These are phyloP conservation scores for Spergularia marina DNA, from an alignment of 148 eudicot genomes.

Conservation along the genomic window DNA sequence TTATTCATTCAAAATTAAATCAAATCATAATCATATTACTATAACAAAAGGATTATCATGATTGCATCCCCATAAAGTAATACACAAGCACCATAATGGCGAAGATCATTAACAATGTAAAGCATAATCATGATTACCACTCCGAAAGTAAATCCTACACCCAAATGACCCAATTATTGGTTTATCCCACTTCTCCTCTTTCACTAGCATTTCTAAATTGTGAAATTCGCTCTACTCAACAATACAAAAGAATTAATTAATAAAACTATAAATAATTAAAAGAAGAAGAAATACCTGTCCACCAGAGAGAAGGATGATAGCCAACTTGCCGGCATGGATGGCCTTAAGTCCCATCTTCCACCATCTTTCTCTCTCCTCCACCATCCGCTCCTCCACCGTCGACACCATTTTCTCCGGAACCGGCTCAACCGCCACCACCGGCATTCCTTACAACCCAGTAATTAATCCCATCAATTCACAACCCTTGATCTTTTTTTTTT, in stretches of 20 bases:
- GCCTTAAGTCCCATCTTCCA: slow-evolving; percentile 96
- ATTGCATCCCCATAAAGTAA: slow-evolving; percentile 34
- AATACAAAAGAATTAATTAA: neutral
- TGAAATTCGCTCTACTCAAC: neutral
- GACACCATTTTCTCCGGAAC: slow-evolving; percentile 84
- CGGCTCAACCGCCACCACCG: slow-evolving; percentile 87
- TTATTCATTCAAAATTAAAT: slow-evolving; percentile 6
- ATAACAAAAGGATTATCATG: slow-evolving; percentile 29
- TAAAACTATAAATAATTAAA: neutral
- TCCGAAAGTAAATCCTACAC: slow-evolving; percentile 15
- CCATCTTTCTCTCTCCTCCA: slow-evolving; percentile 88
- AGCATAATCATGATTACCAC: slow-evolving; percentile 8
- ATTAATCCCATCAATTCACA: slow-evolving; percentile 8
- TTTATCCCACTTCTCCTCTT: neutral
- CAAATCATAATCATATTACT: slow-evolving; percentile 7
- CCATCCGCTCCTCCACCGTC: slow-evolving; percentile 72
- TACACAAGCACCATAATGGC: too few relatives aligned
- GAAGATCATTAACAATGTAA: too few relatives aligned
- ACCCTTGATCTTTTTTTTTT: neutral
- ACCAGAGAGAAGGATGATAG: slow-evolving; percentile 88
- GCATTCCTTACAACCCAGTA: slow-evolving; percentile 47
- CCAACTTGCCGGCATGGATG: slow-evolving; percentile 80
- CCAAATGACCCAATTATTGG: slow-evolving; percentile 12
- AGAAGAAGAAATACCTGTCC: slow-evolving; percentile 66
- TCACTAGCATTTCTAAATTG: slow-evolving; percentile 2